Conservation (phyloP, 768 basidiomycete species). For the Boletus insuetus region DNA sequence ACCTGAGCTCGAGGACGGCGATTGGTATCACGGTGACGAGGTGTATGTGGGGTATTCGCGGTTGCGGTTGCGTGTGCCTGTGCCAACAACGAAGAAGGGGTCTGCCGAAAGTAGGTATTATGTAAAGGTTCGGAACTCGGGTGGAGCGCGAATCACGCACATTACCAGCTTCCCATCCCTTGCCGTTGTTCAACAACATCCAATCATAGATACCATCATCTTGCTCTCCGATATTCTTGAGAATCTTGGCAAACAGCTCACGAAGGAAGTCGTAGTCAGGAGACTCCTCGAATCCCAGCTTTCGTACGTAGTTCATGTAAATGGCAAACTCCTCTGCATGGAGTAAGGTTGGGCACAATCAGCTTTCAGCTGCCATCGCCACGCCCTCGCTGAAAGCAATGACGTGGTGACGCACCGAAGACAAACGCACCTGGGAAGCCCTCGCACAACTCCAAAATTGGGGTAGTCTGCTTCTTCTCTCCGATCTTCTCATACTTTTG, state of each 20-base stretch:
- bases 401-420: background rate
- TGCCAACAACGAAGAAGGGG: slow-evolving; percentile 42
- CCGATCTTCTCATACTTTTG: slow-evolving; percentile 99
- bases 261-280: slow-evolving; percentile 98
- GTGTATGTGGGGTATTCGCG: slow-evolving; percentile 51
- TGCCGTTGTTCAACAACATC: slow-evolving; percentile 92
- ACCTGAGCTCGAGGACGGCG: slow-evolving; percentile 47
- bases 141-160: slow-evolving; percentile 45
- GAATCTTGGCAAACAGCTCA: slow-evolving; percentile 88
- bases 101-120: slow-evolving; percentile 29
- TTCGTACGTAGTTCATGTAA: slow-evolving; percentile 99
- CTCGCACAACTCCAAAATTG: slow-evolving; percentile 90
- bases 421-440: slow-evolving; percentile 79
- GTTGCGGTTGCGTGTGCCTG: slow-evolving; percentile 58
- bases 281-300: slow-evolving; percentile 95
- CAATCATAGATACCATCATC: slow-evolving; percentile 96
- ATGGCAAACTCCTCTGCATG: slow-evolving; percentile 86
- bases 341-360: slow-evolving; percentile 1
- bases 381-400: background rate
- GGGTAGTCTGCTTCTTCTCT: slow-evolving; percentile 96
- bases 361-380: background rate
- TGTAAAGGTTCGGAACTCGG: background rate
- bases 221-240: slow-evolving; percentile 82
- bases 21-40: slow-evolving; percentile 54
- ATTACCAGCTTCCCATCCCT: slow-evolving; percentile 91